Conservation (phyloP, 345 rosid species). For the Populus alba region DNA sequence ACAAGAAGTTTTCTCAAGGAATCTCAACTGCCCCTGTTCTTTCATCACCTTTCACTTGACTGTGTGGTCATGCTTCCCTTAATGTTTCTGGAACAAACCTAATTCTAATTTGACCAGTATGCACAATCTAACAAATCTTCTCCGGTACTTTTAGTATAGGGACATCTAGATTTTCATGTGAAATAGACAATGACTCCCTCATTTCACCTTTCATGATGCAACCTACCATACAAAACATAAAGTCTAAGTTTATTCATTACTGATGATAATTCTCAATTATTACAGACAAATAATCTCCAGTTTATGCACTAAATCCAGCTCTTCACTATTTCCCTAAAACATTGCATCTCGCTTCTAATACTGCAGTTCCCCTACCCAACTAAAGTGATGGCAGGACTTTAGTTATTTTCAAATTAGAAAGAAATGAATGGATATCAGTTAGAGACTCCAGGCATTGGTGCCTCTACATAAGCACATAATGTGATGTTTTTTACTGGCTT, state of each 20-base stretch:
- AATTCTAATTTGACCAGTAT: neutral
- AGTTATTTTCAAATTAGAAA: no score
- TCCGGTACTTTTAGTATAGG: neutral
- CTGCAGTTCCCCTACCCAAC: neutral
- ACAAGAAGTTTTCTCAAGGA: no score
- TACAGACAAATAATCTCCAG: neutral
- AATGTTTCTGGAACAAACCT: neutral
- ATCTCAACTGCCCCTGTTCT: neutral
- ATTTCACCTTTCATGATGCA: neutral
- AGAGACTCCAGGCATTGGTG: no score
- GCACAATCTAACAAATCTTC: neutral
- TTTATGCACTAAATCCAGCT: neutral
- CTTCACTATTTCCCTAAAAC: neutral
- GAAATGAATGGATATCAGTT: no score
- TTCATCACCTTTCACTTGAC: neutral
- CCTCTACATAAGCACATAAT: no score
- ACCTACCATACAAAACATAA: neutral
- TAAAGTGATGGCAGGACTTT: no score
- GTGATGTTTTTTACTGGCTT: no score
- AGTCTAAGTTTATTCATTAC: neutral
- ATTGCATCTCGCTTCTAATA: neutral
- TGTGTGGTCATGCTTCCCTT: neutral
- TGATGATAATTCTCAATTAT: neutral
- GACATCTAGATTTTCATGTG: neutral
- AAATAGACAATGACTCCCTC: neutral